Evolutionary conservation across 352 stramenopile genomes (phyloP), one percentile per base, ranked within the genome.

Genomic region (Globisporangium camurandrum): DNA sequence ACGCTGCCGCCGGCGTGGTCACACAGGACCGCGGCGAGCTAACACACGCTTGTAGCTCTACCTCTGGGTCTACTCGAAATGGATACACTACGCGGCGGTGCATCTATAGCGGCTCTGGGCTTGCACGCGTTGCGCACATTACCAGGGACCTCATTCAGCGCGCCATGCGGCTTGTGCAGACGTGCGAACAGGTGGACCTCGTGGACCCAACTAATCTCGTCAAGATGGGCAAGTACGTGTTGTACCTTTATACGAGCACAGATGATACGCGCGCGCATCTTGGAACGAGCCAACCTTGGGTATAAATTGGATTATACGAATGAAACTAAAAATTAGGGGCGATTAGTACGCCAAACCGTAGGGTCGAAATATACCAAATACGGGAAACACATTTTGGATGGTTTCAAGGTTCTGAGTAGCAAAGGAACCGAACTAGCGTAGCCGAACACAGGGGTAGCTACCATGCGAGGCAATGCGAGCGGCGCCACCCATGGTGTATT

Each of bases 241-340:
- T 94, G 17, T 94, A 75, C 24, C 49, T 94, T 19, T 81, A 93
- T 57, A 74, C 79, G 6, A 75, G 92, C 34, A 41, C 57, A 26
- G 75, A 91, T 40, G 83, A 92, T 92, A 93, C 57, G 81, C 88
- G 14, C 78, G 79, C 14, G 83, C n/a, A n/a, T n/a, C n/a, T n/a
- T n/a, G n/a, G n/a, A n/a, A n/a, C n/a, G n/a, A n/a, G n/a, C n/a
- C n/a, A n/a, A n/a, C n/a, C n/a, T n/a, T n/a, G n/a, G n/a, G n/a
- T n/a, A n/a, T n/a, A n/a, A n/a, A n/a, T n/a, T n/a, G n/a, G n/a
- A n/a, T n/a, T n/a, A n/a, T n/a, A n/a, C n/a, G n/a, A n/a, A n/a
- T n/a, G n/a, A n/a, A n/a, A n/a, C n/a, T n/a, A n/a, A n/a, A n/a
- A n/a, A n/a, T n/a, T n/a, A n/a, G n/a, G n/a, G n/a, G n/a, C n/a